These are phyloP conservation scores for Phycomyces nitens DNA, from an alignment of 192 early-diverging fungal genomes.

Conservation along the genomic window DNA sequence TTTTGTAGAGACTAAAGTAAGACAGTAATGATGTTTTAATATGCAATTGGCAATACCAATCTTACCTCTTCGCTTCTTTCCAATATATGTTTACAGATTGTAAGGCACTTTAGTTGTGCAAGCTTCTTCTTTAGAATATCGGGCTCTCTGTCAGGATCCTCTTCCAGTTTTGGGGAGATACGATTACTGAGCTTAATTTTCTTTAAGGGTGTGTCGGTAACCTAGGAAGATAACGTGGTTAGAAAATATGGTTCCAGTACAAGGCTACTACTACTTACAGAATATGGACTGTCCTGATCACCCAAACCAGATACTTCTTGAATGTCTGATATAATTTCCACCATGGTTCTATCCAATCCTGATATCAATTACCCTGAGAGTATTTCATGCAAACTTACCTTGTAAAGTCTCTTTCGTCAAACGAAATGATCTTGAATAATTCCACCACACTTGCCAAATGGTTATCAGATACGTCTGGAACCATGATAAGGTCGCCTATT, in stretches of 20 bases:
- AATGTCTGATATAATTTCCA: conserved; percentile 80
- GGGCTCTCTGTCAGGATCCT: neutral
- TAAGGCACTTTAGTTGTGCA: conserved; percentile 60
- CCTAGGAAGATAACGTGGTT: conserved; percentile 4
- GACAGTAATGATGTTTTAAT: neutral
- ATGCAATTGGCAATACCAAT: neutral
- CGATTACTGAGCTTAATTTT: neutral
- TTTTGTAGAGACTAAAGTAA: conserved; percentile 51
- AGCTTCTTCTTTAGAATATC: conserved; percentile 26
- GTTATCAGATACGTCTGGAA: conserved; percentile 72
- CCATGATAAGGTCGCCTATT: conserved; percentile 70
- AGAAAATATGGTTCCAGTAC: neutral
- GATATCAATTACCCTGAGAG: neutral
- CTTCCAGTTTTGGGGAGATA: neutral
- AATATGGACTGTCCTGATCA: conserved; percentile 19
- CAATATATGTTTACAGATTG: conserved; percentile 65
- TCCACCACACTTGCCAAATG: conserved; percentile 75
- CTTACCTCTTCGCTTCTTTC: conserved; percentile 63
- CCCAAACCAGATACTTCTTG: conserved; percentile 48
- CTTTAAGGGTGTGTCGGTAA: conserved; percentile 5
- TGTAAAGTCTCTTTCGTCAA: conserved; percentile 87
- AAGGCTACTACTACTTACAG: neutral
- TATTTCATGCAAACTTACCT: conserved; percentile 25
- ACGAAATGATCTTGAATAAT: conserved; percentile 68
- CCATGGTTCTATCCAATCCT: conserved; percentile 46